Conservation (phyloP, 352 stramenopile species). For the Aphanomyces invadans region DNA sequence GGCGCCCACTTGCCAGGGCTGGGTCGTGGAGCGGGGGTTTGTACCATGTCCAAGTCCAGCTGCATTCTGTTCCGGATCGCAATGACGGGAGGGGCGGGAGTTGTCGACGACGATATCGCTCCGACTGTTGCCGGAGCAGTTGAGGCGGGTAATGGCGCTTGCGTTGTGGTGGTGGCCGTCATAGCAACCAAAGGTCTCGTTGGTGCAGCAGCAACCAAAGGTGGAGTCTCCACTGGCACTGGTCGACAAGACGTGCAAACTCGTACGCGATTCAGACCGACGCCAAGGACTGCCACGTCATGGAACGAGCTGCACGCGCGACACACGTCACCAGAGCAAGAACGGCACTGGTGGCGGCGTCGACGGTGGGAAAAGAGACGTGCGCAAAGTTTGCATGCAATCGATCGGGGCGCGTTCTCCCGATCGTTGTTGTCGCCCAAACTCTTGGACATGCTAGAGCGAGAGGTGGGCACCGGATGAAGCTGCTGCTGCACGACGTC, state of each 20-base stretch:
- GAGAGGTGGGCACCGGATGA: slow-evolving; percentile 45
- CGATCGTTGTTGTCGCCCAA: slow-evolving; percentile 43
- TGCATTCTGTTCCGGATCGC: not conserved
- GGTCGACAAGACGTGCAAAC: slow-evolving; percentile 47
- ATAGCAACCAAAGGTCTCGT: too few species aligned
- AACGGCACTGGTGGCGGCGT: slow-evolving; percentile 61
- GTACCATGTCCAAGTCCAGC: slow-evolving; percentile 5
- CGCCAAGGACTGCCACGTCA: slow-evolving; percentile 51
- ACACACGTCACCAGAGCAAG: slow-evolving; percentile 72
- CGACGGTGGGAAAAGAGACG: slow-evolving; percentile 61
- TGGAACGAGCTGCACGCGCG: slow-evolving; percentile 65
- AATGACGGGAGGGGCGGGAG: not conserved
- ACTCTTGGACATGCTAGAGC: slow-evolving; percentile 29
- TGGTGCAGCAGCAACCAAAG: not conserved
- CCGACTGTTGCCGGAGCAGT: not conserved
- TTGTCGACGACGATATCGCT: too few species aligned
- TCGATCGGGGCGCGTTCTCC: slow-evolving; percentile 27
- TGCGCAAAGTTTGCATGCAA: slow-evolving; percentile 54
- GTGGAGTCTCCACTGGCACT: not conserved
- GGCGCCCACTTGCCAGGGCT: not conserved
- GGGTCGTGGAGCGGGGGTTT: not conserved
- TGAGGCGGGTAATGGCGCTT: not conserved
- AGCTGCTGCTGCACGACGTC: slow-evolving; percentile 31
- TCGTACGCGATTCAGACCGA: slow-evolving; percentile 53
- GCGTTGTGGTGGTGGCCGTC: not conserved